phyloP scores from a whole-genome alignment of 257 asterid genomes.

The Solanum infundibuliforme region DNA sequence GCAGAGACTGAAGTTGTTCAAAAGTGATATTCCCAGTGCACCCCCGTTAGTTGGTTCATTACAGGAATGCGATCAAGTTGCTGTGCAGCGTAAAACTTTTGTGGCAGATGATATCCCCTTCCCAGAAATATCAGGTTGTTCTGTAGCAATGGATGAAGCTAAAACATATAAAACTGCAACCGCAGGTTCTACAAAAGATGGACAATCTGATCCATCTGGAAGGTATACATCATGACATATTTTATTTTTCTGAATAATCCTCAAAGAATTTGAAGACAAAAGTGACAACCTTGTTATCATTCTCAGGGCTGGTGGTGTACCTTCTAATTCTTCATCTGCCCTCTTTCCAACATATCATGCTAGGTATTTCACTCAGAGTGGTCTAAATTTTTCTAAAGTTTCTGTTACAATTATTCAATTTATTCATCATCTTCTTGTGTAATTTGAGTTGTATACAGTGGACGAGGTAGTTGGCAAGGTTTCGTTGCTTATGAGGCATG shows the following conservation, averaged over 20 bases:
- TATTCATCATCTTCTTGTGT: slow-evolving; percentile 4
- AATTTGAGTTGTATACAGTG: slow-evolving; percentile 39
- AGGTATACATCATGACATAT: slow-evolving; percentile 29
- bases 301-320: slow-evolving; percentile 50
- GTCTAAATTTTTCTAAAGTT: neutral
- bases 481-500: slow-evolving; percentile 91
- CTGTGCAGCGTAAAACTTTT: slow-evolving; percentile 16
- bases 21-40: slow-evolving; percentile 66
- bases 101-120: slow-evolving; percentile 20
- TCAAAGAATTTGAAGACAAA: neutral
- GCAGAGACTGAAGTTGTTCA: slow-evolving; percentile 15
- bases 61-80: slow-evolving; percentile 19
- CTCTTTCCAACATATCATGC: slow-evolving; percentile 84
- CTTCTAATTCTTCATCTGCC: slow-evolving; percentile 41
- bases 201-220: slow-evolving; percentile 25
- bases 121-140: slow-evolving; percentile 18
- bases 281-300: neutral
- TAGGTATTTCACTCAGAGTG: slow-evolving; percentile 31
- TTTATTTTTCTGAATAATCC: neutral
- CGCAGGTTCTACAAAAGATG: slow-evolving; percentile 16
- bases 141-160: slow-evolving; percentile 24
- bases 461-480: slow-evolving; percentile 68
- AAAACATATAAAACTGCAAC: slow-evolving; percentile 9
- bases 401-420: neutral
- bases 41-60: slow-evolving; percentile 47